These are phyloP conservation scores for Schizochytrium sp. DNA, from an alignment of 108 stramenopile genomes.

Conservation along the genomic window DNA sequence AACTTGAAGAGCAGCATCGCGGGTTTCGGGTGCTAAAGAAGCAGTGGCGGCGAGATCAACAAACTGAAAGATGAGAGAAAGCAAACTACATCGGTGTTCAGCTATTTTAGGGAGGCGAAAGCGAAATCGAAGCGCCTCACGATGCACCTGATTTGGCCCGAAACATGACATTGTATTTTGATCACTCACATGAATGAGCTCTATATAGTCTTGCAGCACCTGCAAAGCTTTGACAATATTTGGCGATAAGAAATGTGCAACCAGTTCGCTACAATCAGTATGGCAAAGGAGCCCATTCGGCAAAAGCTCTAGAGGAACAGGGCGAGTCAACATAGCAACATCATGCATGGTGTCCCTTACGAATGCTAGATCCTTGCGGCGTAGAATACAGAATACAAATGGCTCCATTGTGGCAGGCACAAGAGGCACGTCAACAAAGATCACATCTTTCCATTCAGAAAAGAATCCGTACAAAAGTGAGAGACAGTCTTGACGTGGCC, in stretches of 20 bases:
- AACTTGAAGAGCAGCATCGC: background rate
- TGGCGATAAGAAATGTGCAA: conserved; percentile 49
- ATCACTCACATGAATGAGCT: conserved; percentile 47
- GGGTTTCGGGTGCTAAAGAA: background rate
- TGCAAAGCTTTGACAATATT: conserved; percentile 32
- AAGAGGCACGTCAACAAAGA: conserved; percentile 42
- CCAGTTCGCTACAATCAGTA: conserved; percentile 53
- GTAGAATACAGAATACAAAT: conserved; percentile 46
- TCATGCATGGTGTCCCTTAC: conserved; percentile 45
- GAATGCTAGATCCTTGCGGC: background rate
- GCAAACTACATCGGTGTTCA: background rate
- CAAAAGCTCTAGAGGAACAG: conserved; percentile 28
- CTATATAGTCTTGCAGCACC: conserved; percentile 14
- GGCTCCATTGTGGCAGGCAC: background rate
- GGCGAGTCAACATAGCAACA: conserved; percentile 15
- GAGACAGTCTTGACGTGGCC: conserved; percentile 36
- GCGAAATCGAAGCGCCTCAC: conserved; percentile 6
- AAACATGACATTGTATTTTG: conserved; percentile 38
- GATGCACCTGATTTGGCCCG: conserved; percentile 44
- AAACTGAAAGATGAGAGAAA: conserved; percentile 16
- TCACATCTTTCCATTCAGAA: background rate
- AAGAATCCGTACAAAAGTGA: conserved; percentile 4
- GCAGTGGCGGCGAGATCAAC: background rate
- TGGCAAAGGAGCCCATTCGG: conserved; percentile 13
- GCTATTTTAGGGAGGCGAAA: background rate